Conservation (phyloP, 495 filamentous ascomycete species). For the Penicillium dipodomyicola region DNA sequence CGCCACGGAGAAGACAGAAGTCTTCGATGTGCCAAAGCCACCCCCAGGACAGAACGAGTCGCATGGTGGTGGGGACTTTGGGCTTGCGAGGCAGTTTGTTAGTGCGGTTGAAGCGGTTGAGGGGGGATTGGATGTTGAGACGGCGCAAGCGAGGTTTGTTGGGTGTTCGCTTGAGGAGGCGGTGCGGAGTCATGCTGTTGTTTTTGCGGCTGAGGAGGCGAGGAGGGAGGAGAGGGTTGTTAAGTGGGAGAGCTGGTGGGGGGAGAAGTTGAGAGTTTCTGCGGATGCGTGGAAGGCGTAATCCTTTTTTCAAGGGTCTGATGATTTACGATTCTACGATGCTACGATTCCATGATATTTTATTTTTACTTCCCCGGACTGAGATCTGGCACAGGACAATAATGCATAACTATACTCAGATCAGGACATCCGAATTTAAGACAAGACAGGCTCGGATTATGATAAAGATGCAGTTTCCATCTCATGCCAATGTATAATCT, state of each 20-base stretch:
- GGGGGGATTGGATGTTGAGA: constrained; percentile 59
- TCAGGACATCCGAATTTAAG: no score
- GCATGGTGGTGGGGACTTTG: constrained; percentile 88
- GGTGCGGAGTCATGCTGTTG: constrained; percentile 85
- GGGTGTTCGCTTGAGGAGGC: constrained; percentile 82
- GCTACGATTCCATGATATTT: constrained; percentile 14
- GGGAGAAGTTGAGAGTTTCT: constrained; percentile 35
- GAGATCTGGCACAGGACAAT: neutral
- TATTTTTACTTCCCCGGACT: neutral
- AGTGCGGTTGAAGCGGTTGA: constrained; percentile 77
- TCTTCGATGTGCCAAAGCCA: constrained; percentile 33
- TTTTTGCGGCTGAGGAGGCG: constrained; percentile 92
- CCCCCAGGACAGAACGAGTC: constrained; percentile 40
- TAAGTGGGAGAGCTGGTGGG: constrained; percentile 80
- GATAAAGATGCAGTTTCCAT: constrained; percentile 1
- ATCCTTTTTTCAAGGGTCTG: neutral
- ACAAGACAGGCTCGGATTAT: constrained; percentile 7
- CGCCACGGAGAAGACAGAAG: constrained; percentile 22
- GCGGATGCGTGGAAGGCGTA: constrained; percentile 14
- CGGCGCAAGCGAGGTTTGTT: constrained; percentile 72
- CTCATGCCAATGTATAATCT: constrained; percentile 11
- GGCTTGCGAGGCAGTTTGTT: constrained; percentile 76
- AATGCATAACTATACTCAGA: neutral
- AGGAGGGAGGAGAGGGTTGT: constrained; percentile 65
- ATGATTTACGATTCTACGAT: constrained; percentile 7